A percentile compares a stretch with the other conserved stretches of the same genome.
These are phyloP conservation scores for Fusarium sambucinum DNA, from an alignment of 2,329 filamentous ascomycete genomes.

Conservation along the genomic window DNA sequence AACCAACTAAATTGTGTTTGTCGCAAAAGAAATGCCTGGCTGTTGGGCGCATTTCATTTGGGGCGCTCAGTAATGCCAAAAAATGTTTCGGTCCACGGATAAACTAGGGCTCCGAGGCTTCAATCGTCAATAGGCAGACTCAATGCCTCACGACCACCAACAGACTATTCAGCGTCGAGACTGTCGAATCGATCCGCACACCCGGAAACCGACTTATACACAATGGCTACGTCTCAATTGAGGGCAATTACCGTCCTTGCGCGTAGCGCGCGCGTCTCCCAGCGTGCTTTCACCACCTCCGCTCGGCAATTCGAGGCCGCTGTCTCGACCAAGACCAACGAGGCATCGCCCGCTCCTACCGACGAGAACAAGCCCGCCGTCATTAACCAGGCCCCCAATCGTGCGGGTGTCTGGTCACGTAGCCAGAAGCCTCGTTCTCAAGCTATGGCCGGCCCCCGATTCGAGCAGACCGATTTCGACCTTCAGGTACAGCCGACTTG, in stretches of 20 bases:
- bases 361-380: conserved; percentile 60
- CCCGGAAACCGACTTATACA: conserved; percentile 42
- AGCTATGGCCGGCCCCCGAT: conserved; percentile 94
- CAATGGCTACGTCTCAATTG: conserved; percentile 61
- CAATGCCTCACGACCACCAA: conserved; percentile 44
- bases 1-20: background rate
- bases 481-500: conserved; percentile 75
- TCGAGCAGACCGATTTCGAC: conserved; percentile 96
- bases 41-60: conserved; percentile 13
- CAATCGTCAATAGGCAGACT: conserved; percentile 27
- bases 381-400: conserved; percentile 86
- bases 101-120: conserved; percentile 36
- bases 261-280: conserved; percentile 59
- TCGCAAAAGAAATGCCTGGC: conserved; percentile 6
- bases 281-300: conserved; percentile 63
- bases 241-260: conserved; percentile 59
- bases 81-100: conserved; percentile 46
- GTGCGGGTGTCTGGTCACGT: conserved; percentile 81
- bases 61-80: conserved; percentile 4
- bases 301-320: conserved; percentile 61
- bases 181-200: conserved; percentile 47
- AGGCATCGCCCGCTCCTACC: conserved; percentile 59
- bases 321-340: conserved; percentile 55
- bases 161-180: conserved; percentile 38
- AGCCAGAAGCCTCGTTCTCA: conserved; percentile 84